Evolutionary conservation across 768 basidiomycete genomes (phyloP), one percentile per base, ranked within the genome.

Genomic region (Boletus bicolor): DNA sequence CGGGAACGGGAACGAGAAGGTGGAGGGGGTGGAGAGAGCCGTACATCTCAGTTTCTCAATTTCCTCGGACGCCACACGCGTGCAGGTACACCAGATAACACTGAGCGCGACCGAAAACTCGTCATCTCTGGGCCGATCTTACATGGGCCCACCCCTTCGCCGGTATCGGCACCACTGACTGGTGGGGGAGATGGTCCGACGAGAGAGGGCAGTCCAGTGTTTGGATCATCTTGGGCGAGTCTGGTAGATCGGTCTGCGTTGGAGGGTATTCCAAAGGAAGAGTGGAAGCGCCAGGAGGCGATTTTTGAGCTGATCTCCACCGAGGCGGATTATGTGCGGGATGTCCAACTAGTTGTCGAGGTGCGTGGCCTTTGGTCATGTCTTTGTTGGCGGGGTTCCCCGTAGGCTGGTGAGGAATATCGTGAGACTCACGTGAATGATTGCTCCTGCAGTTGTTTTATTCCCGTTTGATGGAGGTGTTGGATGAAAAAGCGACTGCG

Each of bases 261-360:
- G 21, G 88, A 88, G 32, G 91, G 83, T 7, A 86, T 98, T 43
- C 89, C 91, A 0, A 68, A 79, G 1, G 76, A 76, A 24, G 96
- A 98, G 68, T 79, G 95, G 44, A 86, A 85, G 55, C 80, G 95
- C 51, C 96, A 98, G 72, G 96, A 98, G 78, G 88, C 91, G 0
- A 96, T 97, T 49, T 98, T 98, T 62, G 96, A 99, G 73, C 79
- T 98, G 50, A 96, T 98, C 61, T 80, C 81, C 7, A 98, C 96
- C 0, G 96, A 99, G 70, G 80, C 78, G 8, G 83, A 89, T 0
- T 99, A 97, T 64, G 93, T 98, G 44, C 81, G 93, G 24, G 91
- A 95, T 68, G 71, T 98, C 30, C 96, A 99, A 65, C 79, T 96
- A 34, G 85, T 95, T 57, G 92, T 98, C 19, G 90, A 91, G 81